Evolutionary conservation across 345 rosid species (phyloP).

Genomic region (Ceriops decandra): DNA sequence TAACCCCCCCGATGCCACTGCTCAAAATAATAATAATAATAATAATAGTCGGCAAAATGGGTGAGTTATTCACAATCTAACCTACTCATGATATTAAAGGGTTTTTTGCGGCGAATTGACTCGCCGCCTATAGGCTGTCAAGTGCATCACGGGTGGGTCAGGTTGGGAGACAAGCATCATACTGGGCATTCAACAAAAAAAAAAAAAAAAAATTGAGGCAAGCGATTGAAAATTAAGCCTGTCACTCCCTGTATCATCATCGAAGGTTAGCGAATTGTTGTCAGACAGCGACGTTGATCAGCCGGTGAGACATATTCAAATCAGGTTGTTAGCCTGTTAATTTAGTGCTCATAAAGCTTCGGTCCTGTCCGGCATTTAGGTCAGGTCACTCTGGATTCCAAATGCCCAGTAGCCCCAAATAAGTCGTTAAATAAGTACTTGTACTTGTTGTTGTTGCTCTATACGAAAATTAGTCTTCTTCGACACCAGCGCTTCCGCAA

Average conservation of each 20-base stretch:
- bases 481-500: too few relatives aligned
- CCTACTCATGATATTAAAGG: not conserved
- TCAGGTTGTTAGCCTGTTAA: conserved; percentile 6
- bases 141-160: conserved; percentile 3
- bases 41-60: not conserved
- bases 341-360: not conserved
- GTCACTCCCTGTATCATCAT: not conserved
- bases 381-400: not conserved
- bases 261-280: conserved; percentile 2
- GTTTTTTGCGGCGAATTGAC: conserved; percentile 14
- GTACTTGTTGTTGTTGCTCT: not conserved
- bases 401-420: not conserved
- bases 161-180: not conserved
- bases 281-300: conserved; percentile 3
- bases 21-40: not conserved
- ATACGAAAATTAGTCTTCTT: not conserved
- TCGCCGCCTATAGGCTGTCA: not conserved
- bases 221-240: not conserved
- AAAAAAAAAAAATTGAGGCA: not conserved
- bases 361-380: not conserved
- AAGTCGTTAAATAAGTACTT: too few relatives aligned
- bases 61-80: not conserved
- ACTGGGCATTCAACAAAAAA: too few relatives aligned
- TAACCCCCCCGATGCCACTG: not conserved
- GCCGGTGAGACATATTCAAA: not conserved